A percentile compares a stretch with the other conserved stretches of the same genome.
phyloP scores from a whole-genome alignment of 257 asterid species.

The Salvia splendens region DNA sequence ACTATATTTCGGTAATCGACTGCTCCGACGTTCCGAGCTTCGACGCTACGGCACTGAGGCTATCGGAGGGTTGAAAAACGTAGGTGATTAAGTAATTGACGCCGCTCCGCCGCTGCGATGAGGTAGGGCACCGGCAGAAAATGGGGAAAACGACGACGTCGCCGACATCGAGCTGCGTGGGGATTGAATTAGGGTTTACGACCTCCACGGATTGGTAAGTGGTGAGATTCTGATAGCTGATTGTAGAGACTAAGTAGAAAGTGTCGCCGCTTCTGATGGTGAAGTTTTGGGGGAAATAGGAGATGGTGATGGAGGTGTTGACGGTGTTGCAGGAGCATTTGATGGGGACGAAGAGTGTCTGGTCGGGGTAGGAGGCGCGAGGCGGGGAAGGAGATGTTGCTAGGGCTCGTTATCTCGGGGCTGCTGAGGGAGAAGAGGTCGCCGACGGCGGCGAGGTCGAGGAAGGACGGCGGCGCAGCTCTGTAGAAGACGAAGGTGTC shows the following conservation, averaged over 20 bases:
- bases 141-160: slow-evolving; percentile 54
- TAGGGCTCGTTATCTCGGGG: slow-evolving; percentile 59
- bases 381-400: slow-evolving; percentile 57
- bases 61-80: slow-evolving; percentile 67
- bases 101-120: slow-evolving; percentile 38
- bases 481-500: slow-evolving; percentile 70
- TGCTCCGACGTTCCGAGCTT: slow-evolving; percentile 48
- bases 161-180: slow-evolving; percentile 44
- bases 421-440: slow-evolving; percentile 88
- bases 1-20: slow-evolving; percentile 45
- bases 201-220: slow-evolving; percentile 68
- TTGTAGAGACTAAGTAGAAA: slow-evolving; percentile 46
- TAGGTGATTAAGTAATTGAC: slow-evolving; percentile 61
- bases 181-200: slow-evolving; percentile 59
- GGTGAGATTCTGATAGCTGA: slow-evolving; percentile 56
- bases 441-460: slow-evolving; percentile 71
- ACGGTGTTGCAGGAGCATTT: slow-evolving; percentile 69
- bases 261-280: slow-evolving; percentile 55
- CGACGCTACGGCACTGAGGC: slow-evolving; percentile 47
- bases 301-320: slow-evolving; percentile 52
- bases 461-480: slow-evolving; percentile 57
- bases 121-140: slow-evolving; percentile 76
- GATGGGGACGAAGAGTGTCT: slow-evolving; percentile 65
- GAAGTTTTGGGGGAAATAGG: slow-evolving; percentile 57
- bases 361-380: slow-evolving; percentile 53